Evolutionary conservation across 768 basidiomycete genomes (phyloP), one percentile per base, ranked within the genome.

Genomic region (Mycena latifolia): DNA sequence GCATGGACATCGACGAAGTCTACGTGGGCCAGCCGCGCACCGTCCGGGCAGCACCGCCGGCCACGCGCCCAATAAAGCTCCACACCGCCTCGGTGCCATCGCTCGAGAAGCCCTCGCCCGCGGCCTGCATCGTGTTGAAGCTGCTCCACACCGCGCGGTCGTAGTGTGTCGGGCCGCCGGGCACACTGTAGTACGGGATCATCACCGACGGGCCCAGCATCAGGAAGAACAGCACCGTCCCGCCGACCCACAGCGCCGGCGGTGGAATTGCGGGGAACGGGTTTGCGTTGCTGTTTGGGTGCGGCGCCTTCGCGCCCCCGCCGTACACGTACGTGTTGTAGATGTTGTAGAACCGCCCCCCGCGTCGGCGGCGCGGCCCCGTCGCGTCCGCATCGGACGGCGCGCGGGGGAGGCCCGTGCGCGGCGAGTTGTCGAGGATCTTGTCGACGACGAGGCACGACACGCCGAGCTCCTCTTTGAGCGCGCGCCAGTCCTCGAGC

Each of bases 21-120:
- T 79, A 92, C 60, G 91, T 92, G 51, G 92, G 92, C 90, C 90
- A 93, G 15, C 92, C 92, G 51, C 91, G 83, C 14, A 88, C 90
- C 35, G 91, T 88, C 69, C 92, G 81, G 29, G 90, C 92, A 29
- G 92, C 92, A 12, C 91, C 92, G 50, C 89, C 89, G 6, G 89
- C 89, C 12, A 94, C 85, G 17, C 90, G 80, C 15, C 91, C 91
- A 56, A 94, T 72, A 69, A 93, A 82, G 64, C 80, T 86, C 91
- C 91, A 93, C 48, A 93, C 82, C 14, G 85, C 85, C 22, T 84
- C 81, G 2, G 89, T 86, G 35, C 86, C 83, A 68, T 89, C 89
- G 15, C 80, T 78, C 24, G 79, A 66, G 69, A 92, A 92, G 29
- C 93, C 92, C 72, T 93, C 92, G 0, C 92, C 92, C 0, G 82